Percentiles rank a stretch among this genome's conserved stretches.
Evolutionary conservation across 257 asterid species (phyloP).

Genomic region (Coffea canephora): DNA sequence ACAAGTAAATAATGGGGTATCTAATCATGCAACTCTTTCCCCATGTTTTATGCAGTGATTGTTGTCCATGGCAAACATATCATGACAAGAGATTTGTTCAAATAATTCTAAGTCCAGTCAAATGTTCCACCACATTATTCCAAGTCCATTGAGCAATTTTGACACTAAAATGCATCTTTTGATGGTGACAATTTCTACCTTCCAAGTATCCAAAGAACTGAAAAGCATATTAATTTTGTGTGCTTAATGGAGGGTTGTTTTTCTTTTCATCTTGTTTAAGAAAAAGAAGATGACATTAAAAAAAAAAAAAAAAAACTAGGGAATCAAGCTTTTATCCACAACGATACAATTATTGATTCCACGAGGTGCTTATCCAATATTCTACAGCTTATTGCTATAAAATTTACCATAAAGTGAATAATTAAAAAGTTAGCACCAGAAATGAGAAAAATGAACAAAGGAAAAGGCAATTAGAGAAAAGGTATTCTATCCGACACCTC

Average conservation of each 20-base stretch:
- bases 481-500: slow-evolving; percentile 21
- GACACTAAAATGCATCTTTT: not conserved
- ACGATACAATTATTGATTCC: not conserved
- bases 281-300: not conserved
- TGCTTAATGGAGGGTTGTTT: no score
- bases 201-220: not conserved
- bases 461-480: not conserved
- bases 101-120: not conserved
- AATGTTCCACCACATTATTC: not conserved
- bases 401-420: not conserved
- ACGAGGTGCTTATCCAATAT: not conserved
- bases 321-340: not conserved
- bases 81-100: slow-evolving; percentile 2
- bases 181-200: not conserved
- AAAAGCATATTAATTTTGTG: not conserved
- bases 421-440: slow-evolving; percentile 8
- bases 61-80: slow-evolving; percentile 11
- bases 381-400: not conserved
- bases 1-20: not conserved
- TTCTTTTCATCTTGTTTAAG: not conserved
- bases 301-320: not conserved
- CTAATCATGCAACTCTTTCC: not conserved
- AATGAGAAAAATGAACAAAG: not conserved
- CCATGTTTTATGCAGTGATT: slow-evolving; percentile 11
- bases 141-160: not conserved